A percentile compares a stretch with the other conserved stretches of the same genome.
phyloP scores from a whole-genome alignment of 2,329 filamentous ascomycete species.

The Amesomyces nigricolor region DNA sequence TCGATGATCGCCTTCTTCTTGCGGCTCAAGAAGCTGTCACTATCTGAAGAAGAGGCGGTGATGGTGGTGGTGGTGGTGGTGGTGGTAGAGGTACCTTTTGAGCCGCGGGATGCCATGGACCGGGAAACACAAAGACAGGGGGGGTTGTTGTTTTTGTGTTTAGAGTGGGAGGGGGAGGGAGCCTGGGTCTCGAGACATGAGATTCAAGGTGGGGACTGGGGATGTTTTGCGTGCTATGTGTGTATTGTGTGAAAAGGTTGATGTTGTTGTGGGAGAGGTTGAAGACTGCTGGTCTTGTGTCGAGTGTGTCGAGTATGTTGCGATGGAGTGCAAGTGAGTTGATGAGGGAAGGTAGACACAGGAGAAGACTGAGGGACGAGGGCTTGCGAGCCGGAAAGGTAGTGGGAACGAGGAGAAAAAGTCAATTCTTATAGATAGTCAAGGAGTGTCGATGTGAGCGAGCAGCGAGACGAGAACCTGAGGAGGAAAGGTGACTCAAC shows the following conservation, averaged over 20 bases:
- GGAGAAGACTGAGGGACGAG: no score
- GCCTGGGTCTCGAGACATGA: conserved; percentile 25
- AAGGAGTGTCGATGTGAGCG: no score
- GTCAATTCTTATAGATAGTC: no score
- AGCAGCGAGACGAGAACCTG: background rate
- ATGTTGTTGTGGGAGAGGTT: no score
- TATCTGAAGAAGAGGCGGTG: conserved; percentile 17
- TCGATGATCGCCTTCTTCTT: conserved; percentile 26
- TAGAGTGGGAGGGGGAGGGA: conserved; percentile 8
- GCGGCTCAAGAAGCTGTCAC: conserved; percentile 22
- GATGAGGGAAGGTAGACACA: no score
- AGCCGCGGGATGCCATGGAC: conserved; percentile 25
- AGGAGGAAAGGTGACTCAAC: background rate
- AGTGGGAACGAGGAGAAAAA: no score
- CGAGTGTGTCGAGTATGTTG: no score
- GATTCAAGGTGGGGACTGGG: conserved; percentile 12
- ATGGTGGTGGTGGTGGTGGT: background rate
- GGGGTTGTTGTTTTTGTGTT: background rate
- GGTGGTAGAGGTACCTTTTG: conserved; percentile 19
- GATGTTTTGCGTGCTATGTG: background rate
- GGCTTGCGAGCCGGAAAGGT: no score
- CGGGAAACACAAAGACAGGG: background rate
- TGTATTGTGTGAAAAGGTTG: background rate
- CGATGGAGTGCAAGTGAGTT: no score
- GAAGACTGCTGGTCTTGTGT: no score